Percentiles rank a stretch among this genome's conserved stretches.
phyloP scores from a whole-genome alignment of 768 basidiomycete species.

The Pseudohyphozyma bogoriensis region DNA sequence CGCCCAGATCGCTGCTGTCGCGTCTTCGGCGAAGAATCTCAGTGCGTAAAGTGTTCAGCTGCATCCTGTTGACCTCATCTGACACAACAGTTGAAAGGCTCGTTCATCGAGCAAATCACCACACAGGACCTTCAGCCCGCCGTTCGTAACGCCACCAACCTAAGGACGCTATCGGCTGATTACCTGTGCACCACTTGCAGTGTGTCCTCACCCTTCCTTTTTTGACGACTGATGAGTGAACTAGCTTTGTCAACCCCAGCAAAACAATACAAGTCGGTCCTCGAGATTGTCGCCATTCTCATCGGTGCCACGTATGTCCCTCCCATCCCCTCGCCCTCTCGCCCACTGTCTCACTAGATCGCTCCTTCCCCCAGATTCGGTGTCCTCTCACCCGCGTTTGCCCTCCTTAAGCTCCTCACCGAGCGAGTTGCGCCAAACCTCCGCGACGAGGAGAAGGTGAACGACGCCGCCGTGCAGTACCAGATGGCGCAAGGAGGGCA shows the following conservation, averaged over 20 bases:
- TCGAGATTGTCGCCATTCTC: background rate
- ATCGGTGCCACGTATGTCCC: background rate
- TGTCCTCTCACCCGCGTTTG: no score
- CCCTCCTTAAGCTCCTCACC: no score
- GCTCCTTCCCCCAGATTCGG: no score
- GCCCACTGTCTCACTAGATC: no score
- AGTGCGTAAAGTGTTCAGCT: background rate
- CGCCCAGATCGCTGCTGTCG: background rate
- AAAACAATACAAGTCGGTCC: background rate
- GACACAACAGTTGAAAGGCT: background rate
- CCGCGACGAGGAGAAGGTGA: no score
- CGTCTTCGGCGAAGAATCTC: background rate
- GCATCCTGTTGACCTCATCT: background rate
- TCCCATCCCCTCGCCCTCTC: no score
- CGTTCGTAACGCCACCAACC: background rate
- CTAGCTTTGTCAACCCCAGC: background rate
- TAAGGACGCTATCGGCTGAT: background rate
- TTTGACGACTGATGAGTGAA: background rate
- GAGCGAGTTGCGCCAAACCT: no score
- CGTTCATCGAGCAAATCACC: conserved; percentile 5
- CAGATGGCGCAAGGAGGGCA: no score
- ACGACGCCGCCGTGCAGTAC: no score
- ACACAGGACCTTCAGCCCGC: conserved; percentile 10
- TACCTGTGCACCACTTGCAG: background rate
- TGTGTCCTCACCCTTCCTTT: background rate